Conservation (phyloP, 2,329 filamentous ascomycete genomes). For the Trichoderma brevicompactum region DNA sequence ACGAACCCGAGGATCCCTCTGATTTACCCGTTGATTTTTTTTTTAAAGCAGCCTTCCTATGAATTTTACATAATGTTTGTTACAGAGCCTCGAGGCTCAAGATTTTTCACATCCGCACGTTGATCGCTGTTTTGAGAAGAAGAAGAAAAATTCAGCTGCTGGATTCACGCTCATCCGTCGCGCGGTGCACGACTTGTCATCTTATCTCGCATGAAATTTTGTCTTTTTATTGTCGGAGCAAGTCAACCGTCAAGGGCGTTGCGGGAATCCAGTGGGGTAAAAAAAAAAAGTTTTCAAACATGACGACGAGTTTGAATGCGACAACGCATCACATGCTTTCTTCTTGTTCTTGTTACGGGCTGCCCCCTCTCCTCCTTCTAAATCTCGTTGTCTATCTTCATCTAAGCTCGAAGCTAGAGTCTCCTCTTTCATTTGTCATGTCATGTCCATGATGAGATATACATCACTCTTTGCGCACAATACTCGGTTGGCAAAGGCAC, state of each 20-base stretch:
- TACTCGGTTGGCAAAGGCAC: neutral
- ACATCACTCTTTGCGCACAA: constrained; percentile 9
- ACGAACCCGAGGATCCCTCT: constrained; percentile 58
- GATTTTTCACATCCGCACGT: constrained; percentile 15
- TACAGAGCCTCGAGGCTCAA: constrained; percentile 6
- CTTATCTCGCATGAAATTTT: constrained; percentile 13
- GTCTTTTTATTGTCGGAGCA: constrained; percentile 13
- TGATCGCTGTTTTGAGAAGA: constrained; percentile 10
- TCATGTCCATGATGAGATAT: constrained; percentile 26
- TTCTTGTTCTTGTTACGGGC: neutral
- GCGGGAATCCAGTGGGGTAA: constrained; percentile 10
- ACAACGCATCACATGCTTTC: constrained; percentile 17
- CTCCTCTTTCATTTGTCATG: constrained; percentile 19
- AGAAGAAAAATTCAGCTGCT: constrained; percentile 12
- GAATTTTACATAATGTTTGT: constrained; percentile 23
- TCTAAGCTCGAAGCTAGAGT: constrained; percentile 4
- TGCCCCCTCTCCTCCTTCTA: neutral
- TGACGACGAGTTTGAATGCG: constrained; percentile 21
- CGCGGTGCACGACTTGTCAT: constrained; percentile 17
- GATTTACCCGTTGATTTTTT: neutral
- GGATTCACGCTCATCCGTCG: constrained; percentile 16
- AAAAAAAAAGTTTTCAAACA: constrained; percentile 1
- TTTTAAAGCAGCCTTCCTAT: neutral
- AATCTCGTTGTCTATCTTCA: neutral
- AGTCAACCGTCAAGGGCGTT: constrained; percentile 16